Evolutionary conservation across 2,329 filamentous ascomycete species (phyloP).

Genomic region (Alternaria angustiovoidea): DNA sequence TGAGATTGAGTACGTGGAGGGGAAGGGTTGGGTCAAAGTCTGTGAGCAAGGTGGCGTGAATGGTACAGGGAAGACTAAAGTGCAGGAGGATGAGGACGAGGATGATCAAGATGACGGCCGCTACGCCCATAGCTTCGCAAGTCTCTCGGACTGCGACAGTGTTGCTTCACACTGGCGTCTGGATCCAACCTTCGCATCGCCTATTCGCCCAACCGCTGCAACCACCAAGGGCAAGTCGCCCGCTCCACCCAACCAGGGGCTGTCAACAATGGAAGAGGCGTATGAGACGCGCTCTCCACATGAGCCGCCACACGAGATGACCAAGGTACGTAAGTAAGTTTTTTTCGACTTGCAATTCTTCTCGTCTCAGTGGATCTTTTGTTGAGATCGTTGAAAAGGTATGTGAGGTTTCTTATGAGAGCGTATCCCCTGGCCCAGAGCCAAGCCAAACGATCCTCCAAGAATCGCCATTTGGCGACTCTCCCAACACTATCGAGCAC

Average conservation of each 20-base stretch:
- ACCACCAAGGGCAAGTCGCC: neutral
- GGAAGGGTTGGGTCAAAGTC: neutral
- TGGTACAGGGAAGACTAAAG: neutral
- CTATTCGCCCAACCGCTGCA: neutral
- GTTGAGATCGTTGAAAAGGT: neutral
- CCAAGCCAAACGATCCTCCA: neutral
- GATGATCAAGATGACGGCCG: neutral
- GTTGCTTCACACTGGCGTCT: conserved; percentile 3
- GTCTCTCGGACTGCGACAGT: conserved; percentile 10
- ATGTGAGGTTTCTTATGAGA: neutral
- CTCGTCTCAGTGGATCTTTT: no score
- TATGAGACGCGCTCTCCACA: neutral
- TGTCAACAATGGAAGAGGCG: neutral
- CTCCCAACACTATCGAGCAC: conserved; percentile 1
- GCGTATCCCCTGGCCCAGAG: neutral
- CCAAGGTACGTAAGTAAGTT: neutral
- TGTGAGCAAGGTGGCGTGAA: neutral
- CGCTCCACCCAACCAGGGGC: neutral
- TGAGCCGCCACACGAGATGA: neutral
- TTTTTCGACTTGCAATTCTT: no score
- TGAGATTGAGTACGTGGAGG: neutral
- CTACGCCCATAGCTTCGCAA: neutral
- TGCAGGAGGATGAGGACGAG: neutral
- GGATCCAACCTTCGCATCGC: neutral
- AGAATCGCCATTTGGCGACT: neutral